Evolutionary conservation across 441 rosid genomes (phyloP), one percentile per base, ranked within the genome.

Genomic region (Pelargonium australe): DNA sequence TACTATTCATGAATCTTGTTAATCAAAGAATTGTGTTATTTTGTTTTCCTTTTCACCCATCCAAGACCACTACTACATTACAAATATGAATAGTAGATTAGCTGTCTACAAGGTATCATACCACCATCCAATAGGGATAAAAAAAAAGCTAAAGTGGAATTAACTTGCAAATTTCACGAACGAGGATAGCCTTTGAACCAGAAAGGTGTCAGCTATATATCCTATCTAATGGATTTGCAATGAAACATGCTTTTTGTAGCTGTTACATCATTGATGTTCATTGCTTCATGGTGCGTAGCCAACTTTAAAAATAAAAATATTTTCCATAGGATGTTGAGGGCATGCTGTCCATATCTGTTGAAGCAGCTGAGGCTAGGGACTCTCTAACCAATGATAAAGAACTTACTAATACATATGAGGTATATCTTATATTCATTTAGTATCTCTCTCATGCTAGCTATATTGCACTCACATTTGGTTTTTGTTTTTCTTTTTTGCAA

Each of bases 321-420:
- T 65, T 49, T 53, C 69, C 77, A 64, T 80, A 92, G 98, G 99
- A 92, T 86, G 90, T 92, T 68, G 98, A 95, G 81, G 98, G 99
- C 77, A 95, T 95, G 99, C 88, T 95, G 98, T 95, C 99, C 23
- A 95, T 95, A 72, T 95, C 99, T 62, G 95, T 87, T 72, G 99
- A 95, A 87, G 98, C 98, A 77, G 79, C 97, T 67, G 97, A 84
- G 75, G 99, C 98, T 58, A 84, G 85, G n/a, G 88, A 87, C 70
- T 92, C 98, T 41, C 83, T 95, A 81, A 90, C 90, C 80, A 96
- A 95, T 78, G 98, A 92, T 85, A 90, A 85, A 79, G 98, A 95
- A 80, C 81, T 92, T 61, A 90, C 89, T 63, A 92, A 89, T 76
- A 87, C 99, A 51, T 92, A 90, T 75, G 99, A 95, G 92, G 99